These are phyloP conservation scores for Pyrenochaeta sp. DNA, from an alignment of 2,329 filamentous ascomycete genomes.

Conservation along the genomic window DNA sequence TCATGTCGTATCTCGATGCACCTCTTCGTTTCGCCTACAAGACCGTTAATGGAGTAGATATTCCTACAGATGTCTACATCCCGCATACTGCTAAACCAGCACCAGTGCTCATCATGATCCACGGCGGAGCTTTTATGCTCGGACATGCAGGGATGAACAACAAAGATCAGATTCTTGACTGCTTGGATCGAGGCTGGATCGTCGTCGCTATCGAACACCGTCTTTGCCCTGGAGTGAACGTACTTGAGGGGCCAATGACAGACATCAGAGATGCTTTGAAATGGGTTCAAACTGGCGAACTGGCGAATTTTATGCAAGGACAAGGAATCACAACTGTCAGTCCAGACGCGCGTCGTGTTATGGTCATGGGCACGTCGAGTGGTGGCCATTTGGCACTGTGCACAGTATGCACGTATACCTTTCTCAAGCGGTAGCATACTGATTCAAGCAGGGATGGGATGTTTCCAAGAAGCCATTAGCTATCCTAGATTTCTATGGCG, in stretches of 20 bases:
- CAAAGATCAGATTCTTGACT: slow-evolving; percentile 20
- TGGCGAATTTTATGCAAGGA: slow-evolving; percentile 2
- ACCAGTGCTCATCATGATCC: slow-evolving; percentile 18
- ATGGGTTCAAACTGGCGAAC: slow-evolving; percentile 14
- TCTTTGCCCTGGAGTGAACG: slow-evolving; percentile 19
- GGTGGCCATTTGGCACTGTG: slow-evolving; percentile 17
- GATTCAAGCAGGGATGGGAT: slow-evolving; percentile 9
- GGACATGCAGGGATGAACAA: slow-evolving; percentile 17
- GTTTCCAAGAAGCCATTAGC: slow-evolving; percentile 8
- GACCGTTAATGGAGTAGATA: slow-evolving; percentile 5
- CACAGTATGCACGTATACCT: slow-evolving; percentile 14
- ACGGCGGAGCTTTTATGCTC: slow-evolving; percentile 25
- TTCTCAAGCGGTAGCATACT: too few species aligned
- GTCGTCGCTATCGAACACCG: slow-evolving; percentile 19
- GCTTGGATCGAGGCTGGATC: slow-evolving; percentile 13
- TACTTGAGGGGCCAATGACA: slow-evolving; percentile 19
- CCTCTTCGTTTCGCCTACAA: slow-evolving; percentile 15
- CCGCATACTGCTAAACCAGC: slow-evolving; percentile 1
- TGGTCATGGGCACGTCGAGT: slow-evolving; percentile 19
- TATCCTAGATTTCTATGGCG: slow-evolving; percentile 22
- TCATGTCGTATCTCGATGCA: slow-evolving; percentile 1
- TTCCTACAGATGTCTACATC: slow-evolving; percentile 20
- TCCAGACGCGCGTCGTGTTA: slow-evolving; percentile 7
- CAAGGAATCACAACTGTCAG: neutral
- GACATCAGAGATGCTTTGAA: slow-evolving; percentile 16